These are phyloP conservation scores for Coix lacrymajobi DNA, from an alignment of 176 grass and related monocot species.

Conservation along the genomic window DNA sequence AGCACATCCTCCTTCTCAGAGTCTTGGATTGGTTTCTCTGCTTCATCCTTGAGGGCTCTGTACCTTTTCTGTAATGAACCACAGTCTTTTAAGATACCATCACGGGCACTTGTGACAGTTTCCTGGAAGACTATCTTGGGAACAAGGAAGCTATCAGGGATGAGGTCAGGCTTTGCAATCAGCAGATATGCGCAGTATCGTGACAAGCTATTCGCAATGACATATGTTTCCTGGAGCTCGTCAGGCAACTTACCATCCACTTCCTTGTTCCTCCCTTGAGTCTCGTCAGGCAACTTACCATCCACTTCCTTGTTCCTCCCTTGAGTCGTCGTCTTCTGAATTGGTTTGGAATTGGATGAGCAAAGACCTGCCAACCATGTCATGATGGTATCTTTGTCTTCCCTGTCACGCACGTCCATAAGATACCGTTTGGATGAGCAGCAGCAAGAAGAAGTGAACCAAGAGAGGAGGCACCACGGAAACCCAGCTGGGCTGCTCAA, in stretches of 20 bases:
- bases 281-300: no score
- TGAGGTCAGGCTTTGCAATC: background rate
- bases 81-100: background rate
- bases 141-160: constrained; percentile 20
- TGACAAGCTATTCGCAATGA: background rate
- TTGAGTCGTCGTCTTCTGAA: no score
- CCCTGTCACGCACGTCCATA: background rate
- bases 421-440: background rate
- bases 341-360: no score
- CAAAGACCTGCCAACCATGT: no score
- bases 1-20: background rate
- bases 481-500: background rate
- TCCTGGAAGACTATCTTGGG: background rate
- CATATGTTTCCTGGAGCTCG: background rate
- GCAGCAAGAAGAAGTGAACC: background rate
- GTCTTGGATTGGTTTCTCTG: no score
- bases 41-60: background rate
- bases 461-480: background rate
- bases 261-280: no score
- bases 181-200: background rate
- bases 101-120: background rate
- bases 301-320: no score
- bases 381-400: background rate
- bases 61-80: background rate
- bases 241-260: background rate